phyloP scores from a whole-genome alignment of 148 eudicot species.

The Rhododendron kiyosumense region DNA sequence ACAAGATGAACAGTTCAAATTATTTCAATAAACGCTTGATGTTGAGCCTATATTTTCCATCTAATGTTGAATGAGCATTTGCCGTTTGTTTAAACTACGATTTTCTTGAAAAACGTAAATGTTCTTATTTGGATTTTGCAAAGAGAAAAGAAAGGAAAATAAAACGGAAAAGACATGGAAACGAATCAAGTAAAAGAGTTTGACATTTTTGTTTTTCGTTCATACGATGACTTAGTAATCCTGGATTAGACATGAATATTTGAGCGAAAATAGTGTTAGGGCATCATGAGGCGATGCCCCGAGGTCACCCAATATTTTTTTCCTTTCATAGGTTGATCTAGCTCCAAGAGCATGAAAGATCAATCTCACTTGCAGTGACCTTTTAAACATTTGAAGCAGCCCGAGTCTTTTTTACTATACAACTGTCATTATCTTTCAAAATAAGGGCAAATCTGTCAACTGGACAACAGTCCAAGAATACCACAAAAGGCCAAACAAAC shows the following conservation, averaged over 20 bases:
- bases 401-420: neutral
- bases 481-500: conserved; percentile 12
- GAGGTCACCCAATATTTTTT: neutral
- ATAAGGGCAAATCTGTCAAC: conserved; percentile 27
- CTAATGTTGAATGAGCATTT: neutral
- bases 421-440: neutral
- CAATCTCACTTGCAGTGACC: neutral
- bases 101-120: neutral
- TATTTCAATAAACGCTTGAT: neutral
- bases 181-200: neutral
- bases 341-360: neutral
- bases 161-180: neutral
- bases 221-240: no score
- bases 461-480: conserved; percentile 7
- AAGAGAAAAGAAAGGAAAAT: neutral
- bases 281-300: neutral
- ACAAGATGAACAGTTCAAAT: no score
- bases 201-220: no score
- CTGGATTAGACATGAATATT: no score
- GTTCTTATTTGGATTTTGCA: neutral
- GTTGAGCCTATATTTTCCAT: neutral
- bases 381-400: neutral
- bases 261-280: neutral
- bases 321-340: neutral
- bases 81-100: neutral